Evolutionary conservation across 208 protist genomes (phyloP), one percentile per base, ranked within the genome.

Genomic region (Wallacemonas rigidus): DNA sequence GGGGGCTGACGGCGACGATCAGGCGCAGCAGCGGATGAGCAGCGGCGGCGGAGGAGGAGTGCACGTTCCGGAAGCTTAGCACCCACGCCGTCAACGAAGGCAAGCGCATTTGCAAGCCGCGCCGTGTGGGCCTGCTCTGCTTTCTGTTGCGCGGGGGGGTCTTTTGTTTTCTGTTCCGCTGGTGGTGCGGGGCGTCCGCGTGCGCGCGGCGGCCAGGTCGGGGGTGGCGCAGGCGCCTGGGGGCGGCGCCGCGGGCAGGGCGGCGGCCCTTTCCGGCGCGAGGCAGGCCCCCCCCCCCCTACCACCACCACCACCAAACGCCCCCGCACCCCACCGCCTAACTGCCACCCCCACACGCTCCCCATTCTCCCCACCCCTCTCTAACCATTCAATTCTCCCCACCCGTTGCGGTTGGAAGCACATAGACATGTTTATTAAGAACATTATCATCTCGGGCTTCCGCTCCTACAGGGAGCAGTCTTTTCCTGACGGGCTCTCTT

Each of bases 371-470:
- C 47, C 48, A 5, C 54, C 35, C 54, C 43, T 14, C 35, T 72
- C 43, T 62, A 15, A 7, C 35, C 17, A 51, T 51, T 45, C 62
- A 11, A 53, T 38, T 56, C 57, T 69, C 12, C 3, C 41, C 36
- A 8, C 3, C 6, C 12, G 7, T 68, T 68, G 7, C n/a, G n/a
- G n/a, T n/a, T n/a, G n/a, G n/a, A 50, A 75, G 50, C 44, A 74
- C 56, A 58, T 69, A 65, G 35, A 39, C 44, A 98, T 98, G 94
- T 86, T 95, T 61, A 98, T 98, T 41, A 98, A 97, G 63, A 94
- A 91, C 70, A 96, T 98, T 67, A 81, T 94, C 38, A 97, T 98
- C 50, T 92, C 86, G 12, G 93, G 92, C 0, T 98, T 98, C 74
- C 94, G 93, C 39, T 96, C 92, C 0, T 98, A 98, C 75, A 79